Percentiles rank a stretch among this genome's conserved stretches.
Conservation (phyloP, 495 filamentous ascomycete species). For the Chaetomium tenue region DNA sequence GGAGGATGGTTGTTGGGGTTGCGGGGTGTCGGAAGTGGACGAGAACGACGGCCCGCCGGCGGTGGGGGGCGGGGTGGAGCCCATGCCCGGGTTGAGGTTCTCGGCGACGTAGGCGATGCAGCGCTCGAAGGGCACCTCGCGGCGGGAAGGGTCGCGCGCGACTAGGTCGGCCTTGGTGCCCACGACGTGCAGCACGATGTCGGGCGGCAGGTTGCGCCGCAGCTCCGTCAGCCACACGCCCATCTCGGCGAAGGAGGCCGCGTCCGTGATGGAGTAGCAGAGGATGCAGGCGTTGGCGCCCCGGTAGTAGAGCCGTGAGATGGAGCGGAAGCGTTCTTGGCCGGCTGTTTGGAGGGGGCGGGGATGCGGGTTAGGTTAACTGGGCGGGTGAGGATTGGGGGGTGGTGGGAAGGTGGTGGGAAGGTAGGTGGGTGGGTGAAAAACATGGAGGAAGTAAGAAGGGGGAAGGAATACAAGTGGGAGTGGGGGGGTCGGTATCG, state of each 20-base stretch:
- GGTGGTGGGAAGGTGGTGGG: no score
- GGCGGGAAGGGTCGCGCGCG: conserved; percentile 67
- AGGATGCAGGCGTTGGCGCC: conserved; percentile 92
- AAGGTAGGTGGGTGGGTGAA: no score
- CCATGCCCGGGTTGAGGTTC: conserved; percentile 67
- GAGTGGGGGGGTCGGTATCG: no score
- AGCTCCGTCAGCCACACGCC: conserved; percentile 84
- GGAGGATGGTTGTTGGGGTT: no score
- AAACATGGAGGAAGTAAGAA: no score
- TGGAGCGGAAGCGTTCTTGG: conserved; percentile 91
- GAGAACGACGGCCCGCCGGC: conserved; percentile 23
- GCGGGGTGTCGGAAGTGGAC: not conserved
- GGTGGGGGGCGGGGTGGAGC: conserved; percentile 64
- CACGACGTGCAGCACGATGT: conserved; percentile 91
- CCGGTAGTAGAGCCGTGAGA: conserved; percentile 91
- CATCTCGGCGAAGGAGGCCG: conserved; percentile 87
- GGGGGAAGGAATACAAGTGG: no score
- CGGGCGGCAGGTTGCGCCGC: conserved; percentile 63
- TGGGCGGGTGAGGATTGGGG: not conserved
- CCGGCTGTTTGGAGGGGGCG: conserved; percentile 54
- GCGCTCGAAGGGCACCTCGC: conserved; percentile 86
- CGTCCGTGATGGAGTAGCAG: conserved; percentile 91
- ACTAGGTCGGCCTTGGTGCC: conserved; percentile 94
- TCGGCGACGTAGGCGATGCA: conserved; percentile 95
- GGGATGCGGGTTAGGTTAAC: not conserved